Evolutionary conservation across 306 rosid species (phyloP).

Genomic region (Fragaria iinumae): DNA sequence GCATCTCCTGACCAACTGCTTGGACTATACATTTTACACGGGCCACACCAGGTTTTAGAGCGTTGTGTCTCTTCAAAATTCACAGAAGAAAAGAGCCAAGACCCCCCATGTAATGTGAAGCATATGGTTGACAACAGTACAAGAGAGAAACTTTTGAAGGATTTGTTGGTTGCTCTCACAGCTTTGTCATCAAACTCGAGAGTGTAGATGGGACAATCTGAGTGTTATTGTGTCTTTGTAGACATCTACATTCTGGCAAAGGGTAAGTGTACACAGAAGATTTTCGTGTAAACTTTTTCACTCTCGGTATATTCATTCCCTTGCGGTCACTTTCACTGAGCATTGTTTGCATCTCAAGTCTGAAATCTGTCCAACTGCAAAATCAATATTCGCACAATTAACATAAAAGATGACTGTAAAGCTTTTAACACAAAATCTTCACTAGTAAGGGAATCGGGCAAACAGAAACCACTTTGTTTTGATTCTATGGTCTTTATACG

Average conservation of each 20-base stretch:
- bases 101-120: constrained; percentile 16
- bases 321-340: constrained; percentile 85
- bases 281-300: constrained; percentile 79
- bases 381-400: constrained; percentile 10
- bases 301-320: constrained; percentile 86
- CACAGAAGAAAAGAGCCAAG: constrained; percentile 26
- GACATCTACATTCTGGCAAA: constrained; percentile 91
- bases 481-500: not conserved
- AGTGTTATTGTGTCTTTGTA: constrained; percentile 48
- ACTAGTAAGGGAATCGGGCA: not conserved
- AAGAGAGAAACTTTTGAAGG: constrained; percentile 13
- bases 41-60: constrained; percentile 8
- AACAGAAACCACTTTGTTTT: not conserved
- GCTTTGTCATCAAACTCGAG: constrained; percentile 27
- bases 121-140: not conserved
- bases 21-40: constrained; percentile 6
- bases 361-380: constrained; percentile 84
- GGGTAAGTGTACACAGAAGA: constrained; percentile 90
- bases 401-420: not conserved
- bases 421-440: not conserved
- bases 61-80: constrained; percentile 24
- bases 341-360: constrained; percentile 82
- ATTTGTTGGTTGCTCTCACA: constrained; percentile 26
- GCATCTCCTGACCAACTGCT: constrained; percentile 17
- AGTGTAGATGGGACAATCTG: constrained; percentile 29